Percentiles rank a stretch among this genome's conserved stretches.
These are phyloP conservation scores for Elaeagnus macrophylla DNA, from an alignment of 306 rosid genomes.

Conservation along the genomic window DNA sequence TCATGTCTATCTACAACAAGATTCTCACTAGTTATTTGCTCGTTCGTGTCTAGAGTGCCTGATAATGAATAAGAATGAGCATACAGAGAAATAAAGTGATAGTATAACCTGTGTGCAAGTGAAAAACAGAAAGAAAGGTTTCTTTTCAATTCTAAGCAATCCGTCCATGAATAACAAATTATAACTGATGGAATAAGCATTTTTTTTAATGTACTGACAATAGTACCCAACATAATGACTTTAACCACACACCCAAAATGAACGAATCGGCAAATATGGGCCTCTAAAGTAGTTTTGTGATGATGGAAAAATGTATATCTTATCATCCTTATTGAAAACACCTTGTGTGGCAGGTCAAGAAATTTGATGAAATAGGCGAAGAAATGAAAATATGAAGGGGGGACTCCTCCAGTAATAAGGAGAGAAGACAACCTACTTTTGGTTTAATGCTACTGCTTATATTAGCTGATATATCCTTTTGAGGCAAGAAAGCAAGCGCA, in stretches of 20 bases:
- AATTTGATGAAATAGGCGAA: no score
- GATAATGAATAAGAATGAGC: constrained; percentile 23
- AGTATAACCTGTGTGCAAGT: background rate
- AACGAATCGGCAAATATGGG: background rate
- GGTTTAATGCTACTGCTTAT: no score
- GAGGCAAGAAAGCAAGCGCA: background rate
- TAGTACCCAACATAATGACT: background rate
- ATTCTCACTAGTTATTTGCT: constrained; percentile 37
- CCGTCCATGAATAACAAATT: background rate
- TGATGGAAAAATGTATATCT: background rate
- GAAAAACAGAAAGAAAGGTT: background rate
- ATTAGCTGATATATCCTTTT: background rate
- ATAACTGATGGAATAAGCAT: no score
- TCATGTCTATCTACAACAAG: constrained; percentile 34
- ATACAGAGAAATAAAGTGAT: constrained; percentile 15
- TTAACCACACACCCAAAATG: background rate
- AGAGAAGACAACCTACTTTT: no score
- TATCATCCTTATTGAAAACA: no score
- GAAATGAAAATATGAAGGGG: no score
- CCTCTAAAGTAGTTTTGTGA: background rate
- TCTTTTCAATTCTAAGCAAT: background rate
- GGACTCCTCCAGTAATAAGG: no score
- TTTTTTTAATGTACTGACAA: no score
- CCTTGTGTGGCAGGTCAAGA: no score
- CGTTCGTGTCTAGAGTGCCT: constrained; percentile 44